Evolutionary conservation across 164 flowering plant genomes (phyloP).

Genomic region (Liquidambar formosana): DNA sequence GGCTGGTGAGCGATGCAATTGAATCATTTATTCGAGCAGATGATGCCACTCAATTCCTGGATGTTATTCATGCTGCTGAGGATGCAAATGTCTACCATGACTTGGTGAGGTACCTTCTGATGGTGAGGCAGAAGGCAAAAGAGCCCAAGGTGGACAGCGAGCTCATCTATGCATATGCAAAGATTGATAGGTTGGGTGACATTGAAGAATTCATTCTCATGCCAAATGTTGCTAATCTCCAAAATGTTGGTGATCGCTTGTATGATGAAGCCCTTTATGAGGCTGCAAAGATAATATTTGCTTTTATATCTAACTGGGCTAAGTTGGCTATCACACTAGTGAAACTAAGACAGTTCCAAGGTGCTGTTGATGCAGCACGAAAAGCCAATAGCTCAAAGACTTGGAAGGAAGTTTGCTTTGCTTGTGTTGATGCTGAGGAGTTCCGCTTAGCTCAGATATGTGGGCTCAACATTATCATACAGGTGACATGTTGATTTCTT

Average conservation of each 20-base stretch:
- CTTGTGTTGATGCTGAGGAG: slow-evolving; percentile 99
- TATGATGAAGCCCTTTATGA: slow-evolving; percentile 92
- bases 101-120: slow-evolving; percentile 86
- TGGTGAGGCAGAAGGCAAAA: slow-evolving; percentile 94
- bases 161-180: slow-evolving; percentile 98
- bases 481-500: slow-evolving; percentile 42
- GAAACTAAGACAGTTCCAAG: slow-evolving; percentile 88
- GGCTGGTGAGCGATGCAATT: slow-evolving; percentile 95
- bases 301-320: slow-evolving; percentile 97
- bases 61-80: slow-evolving; percentile 87
- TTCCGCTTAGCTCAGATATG: slow-evolving; percentile 99
- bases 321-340: slow-evolving; percentile 91
- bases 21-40: slow-evolving; percentile 99
- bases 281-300: slow-evolving; percentile 95
- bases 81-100: slow-evolving; percentile 90
- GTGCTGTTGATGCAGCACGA: slow-evolving; percentile 99
- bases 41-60: slow-evolving; percentile 91
- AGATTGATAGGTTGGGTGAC: slow-evolving; percentile 93
- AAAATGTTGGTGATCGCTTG: slow-evolving; percentile 91
- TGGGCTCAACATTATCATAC: slow-evolving; percentile 92
- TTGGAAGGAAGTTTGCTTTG: slow-evolving; percentile 99
- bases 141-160: slow-evolving; percentile 99
- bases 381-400: slow-evolving; percentile 98
- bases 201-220: slow-evolving; percentile 97
- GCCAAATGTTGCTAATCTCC: slow-evolving; percentile 99